Evolutionary conservation across 192 early-diverging fungal genomes (phyloP), one percentile per base, ranked within the genome.

Genomic region (Allomyces arbusculus): DNA sequence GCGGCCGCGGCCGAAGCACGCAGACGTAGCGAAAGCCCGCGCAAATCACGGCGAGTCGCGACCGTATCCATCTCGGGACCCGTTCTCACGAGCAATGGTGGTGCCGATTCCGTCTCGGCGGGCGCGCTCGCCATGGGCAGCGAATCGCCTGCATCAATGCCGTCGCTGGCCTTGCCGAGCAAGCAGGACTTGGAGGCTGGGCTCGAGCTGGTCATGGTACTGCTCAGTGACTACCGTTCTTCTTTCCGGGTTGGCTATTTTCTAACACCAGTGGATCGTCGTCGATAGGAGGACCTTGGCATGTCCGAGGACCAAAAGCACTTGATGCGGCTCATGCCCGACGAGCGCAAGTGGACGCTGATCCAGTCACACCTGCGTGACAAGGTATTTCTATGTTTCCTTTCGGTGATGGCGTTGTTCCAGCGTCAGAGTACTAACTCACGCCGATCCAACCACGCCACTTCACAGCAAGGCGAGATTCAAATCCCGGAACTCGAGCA

Each of bases 341-440:
- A n/a, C 11, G 74, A 78, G 20, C 70, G 76, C 16, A 80, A 80
- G 67, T 80, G 78, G 78, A 66, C 76, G 26, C 76, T 80, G 76
- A 68, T 80, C 8, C 72, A 75, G 45, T 74, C 77, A 61, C 74
- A 80, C 63, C 64, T 80, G 23, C 70, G 72, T 2, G 76, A 24
- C 78, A 77, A 64, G 61, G 78, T 14, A 28, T 28, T 28, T n/a
- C 1, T 4, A 7, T 40, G 3, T 40, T 40, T 40, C 33, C 26
- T 8, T 40, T 7, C 33, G 8, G 7, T 3, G 7, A 40, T 7
- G 33, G 8, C 5, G 33, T 8, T 8, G 33, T 3, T 8, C 3
- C 33, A 40, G 7, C 7, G 33, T 40, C 33, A 40, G 5, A 40
- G 7, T 28, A 40, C 33, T 40, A 7, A 40, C 33, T 7, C 3